phyloP scores from a whole-genome alignment of 192 early-diverging fungal genomes.

The Paraglomus occultum region DNA sequence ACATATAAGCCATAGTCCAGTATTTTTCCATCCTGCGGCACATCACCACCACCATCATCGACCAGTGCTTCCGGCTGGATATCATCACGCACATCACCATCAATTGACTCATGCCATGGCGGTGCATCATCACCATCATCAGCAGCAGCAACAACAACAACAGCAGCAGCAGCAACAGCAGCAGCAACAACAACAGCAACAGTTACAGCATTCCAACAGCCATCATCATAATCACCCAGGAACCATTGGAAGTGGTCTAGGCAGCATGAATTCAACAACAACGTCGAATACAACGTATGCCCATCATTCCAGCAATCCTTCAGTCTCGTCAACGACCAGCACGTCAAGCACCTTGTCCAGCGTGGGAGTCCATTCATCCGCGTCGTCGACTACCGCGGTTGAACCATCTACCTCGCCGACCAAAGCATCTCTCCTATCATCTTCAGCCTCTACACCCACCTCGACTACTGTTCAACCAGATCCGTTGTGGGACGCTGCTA shows the following conservation, averaged over 20 bases:
- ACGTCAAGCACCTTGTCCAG: neutral
- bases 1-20: constrained; percentile 21
- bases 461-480: constrained; percentile 30
- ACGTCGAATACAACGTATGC: too few species aligned
- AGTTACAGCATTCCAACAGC: constrained; percentile 24
- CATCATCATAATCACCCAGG: constrained; percentile 30
- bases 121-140: constrained; percentile 32
- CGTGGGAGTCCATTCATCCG: neutral
- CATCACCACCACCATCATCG: constrained; percentile 23
- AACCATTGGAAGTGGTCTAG: constrained; percentile 24
- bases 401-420: constrained; percentile 15
- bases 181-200: constrained; percentile 10
- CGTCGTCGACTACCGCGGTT: constrained; percentile 1
- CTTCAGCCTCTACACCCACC: neutral
- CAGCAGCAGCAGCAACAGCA: constrained; percentile 30
- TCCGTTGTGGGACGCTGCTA: constrained; percentile 20
- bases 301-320: too few species aligned
- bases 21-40: constrained; percentile 11
- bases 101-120: constrained; percentile 35
- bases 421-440: too few species aligned
- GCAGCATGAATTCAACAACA: neutral
- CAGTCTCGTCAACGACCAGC: neutral
- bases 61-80: constrained; percentile 14
- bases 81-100: constrained; percentile 21
- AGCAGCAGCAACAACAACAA: constrained; percentile 4